Base-by-base conservation (phyloP, 2,329 filamentous ascomycete species). In the Blumeriella jaapii region DNA sequence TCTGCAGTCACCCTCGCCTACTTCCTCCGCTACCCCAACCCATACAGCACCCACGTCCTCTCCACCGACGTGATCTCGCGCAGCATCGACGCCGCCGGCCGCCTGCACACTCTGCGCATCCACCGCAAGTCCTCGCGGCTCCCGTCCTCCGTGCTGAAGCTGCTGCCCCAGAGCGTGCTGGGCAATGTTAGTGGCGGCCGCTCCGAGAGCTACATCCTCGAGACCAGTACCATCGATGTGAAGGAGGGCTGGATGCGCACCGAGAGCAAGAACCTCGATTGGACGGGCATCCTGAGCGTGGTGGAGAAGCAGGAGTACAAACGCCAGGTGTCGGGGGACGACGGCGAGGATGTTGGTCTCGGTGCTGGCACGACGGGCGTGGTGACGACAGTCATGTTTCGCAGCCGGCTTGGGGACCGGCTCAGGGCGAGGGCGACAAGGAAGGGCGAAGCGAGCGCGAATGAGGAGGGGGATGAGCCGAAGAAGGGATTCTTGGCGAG, bases 11-110 rank as follows among this genome's bases (percentile, higher is more conserved):
- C 82, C 31, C 78, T 91, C 58, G 83, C 83, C 62, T 91, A 85
- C 69, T 91, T 89, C 62, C 78, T 91, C 31, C 82, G 83, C 47
- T 91, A 91, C 61, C 85, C 82, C 40, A 91, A 89, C 54, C 83
- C 83, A 5, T 87, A 89, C 63, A 78, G 78, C 47, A 76, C 72
- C 45, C 83, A 91, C 62, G 83, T 91, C 34, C 65, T 86, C 50
- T 84, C 80, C 54, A 86, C 82, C 58, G 83, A 91, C 59, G 85
- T 82, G 51, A 83, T 91, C 57, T 73, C 74, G 31, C 79, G 76
- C 46, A 65, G 71, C 57, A 73, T 84, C 59, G 82, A 89, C 58
- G 68, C 61, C n/a, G 82, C 80, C 1, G 80, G 82, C 48, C 77
- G 78, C 31, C 67, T 91, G 15, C 74, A 82, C 52, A 89, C 82